Evolutionary conservation across 495 filamentous ascomycete species (phyloP).

Genomic region (Trichoderma virens): DNA sequence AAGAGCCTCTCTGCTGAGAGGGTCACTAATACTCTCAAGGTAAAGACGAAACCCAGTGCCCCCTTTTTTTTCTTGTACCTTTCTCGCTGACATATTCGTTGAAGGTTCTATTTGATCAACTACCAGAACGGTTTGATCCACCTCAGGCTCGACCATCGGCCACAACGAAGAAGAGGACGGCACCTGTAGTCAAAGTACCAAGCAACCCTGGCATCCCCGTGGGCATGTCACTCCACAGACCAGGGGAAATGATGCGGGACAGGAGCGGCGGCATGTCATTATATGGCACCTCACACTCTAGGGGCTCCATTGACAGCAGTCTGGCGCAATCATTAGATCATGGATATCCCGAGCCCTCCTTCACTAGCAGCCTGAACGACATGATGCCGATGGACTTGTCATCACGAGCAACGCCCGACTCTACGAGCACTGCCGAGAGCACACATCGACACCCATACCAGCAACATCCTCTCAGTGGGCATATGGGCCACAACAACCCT

Average conservation of each 20-base stretch:
- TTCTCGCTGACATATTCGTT: slow-evolving; percentile 16
- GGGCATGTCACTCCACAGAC: slow-evolving; percentile 29
- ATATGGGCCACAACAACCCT: slow-evolving; percentile 31
- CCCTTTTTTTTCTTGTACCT: not conserved
- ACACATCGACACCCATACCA: slow-evolving; percentile 22
- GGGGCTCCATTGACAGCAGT: slow-evolving; percentile 27
- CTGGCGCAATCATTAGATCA: slow-evolving; percentile 21
- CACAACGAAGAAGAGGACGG: slow-evolving; percentile 49
- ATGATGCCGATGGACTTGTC: slow-evolving; percentile 26
- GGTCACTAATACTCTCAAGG: slow-evolving; percentile 66
- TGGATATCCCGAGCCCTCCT: slow-evolving; percentile 20
- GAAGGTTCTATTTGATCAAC: slow-evolving; percentile 68
- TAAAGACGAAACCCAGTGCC: slow-evolving; percentile 25
- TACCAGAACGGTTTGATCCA: slow-evolving; percentile 60
- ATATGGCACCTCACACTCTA: slow-evolving; percentile 19
- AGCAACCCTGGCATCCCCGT: slow-evolving; percentile 20
- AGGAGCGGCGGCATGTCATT: slow-evolving; percentile 18
- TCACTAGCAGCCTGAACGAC: slow-evolving; percentile 22
- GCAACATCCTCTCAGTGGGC: not conserved
- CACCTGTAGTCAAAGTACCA: slow-evolving; percentile 37
- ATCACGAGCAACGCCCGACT: slow-evolving; percentile 19
- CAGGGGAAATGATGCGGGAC: slow-evolving; percentile 41
- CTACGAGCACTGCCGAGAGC: slow-evolving; percentile 17
- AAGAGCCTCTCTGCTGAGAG: slow-evolving; percentile 84
- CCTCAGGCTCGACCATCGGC: slow-evolving; percentile 22